Conservation (phyloP, 139 green algal genomes). For the Chlorella sp. region DNA sequence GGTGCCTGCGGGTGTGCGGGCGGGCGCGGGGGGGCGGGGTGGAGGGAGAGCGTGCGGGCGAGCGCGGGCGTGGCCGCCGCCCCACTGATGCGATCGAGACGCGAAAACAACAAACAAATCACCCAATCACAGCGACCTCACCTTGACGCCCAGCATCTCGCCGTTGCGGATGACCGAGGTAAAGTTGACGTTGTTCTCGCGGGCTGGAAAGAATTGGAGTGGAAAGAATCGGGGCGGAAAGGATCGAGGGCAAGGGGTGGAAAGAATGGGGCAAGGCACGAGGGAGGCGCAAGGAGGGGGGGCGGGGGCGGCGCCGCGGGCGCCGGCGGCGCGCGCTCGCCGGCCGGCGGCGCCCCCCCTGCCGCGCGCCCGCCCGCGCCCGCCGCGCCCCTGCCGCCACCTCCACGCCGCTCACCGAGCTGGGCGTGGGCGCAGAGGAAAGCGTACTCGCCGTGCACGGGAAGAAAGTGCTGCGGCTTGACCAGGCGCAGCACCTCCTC, state of each 20-base stretch:
- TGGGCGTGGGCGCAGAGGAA: constrained; percentile 94
- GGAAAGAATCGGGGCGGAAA: too few relatives aligned
- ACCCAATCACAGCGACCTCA: too few relatives aligned
- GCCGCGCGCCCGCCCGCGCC: background rate
- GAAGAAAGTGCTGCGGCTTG: constrained; percentile 97
- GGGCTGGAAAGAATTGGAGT: too few relatives aligned
- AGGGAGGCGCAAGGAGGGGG: background rate
- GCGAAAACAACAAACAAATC: too few relatives aligned
- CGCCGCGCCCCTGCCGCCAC: background rate
- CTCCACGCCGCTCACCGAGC: constrained; percentile 36
- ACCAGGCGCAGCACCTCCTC: constrained; percentile 88
- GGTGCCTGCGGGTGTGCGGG: constrained; percentile 32
- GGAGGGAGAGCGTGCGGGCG: too few relatives aligned
- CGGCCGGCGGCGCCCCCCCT: background rate
- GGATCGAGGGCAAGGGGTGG: constrained; percentile 3
- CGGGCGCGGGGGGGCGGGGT: too few relatives aligned
- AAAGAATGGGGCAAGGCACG: background rate
- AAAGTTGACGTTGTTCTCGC: constrained; percentile 53
- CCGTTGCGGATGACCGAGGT: constrained; percentile 96
- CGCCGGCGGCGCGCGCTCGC: background rate
- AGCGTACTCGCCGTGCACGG: constrained; percentile 96
- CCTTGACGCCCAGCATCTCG: constrained; percentile 96
- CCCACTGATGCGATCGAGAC: too few relatives aligned
- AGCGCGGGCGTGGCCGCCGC: too few relatives aligned
- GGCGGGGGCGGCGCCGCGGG: background rate